Evolutionary conservation across 306 rosid species (phyloP).

Genomic region (Prunus mume): DNA sequence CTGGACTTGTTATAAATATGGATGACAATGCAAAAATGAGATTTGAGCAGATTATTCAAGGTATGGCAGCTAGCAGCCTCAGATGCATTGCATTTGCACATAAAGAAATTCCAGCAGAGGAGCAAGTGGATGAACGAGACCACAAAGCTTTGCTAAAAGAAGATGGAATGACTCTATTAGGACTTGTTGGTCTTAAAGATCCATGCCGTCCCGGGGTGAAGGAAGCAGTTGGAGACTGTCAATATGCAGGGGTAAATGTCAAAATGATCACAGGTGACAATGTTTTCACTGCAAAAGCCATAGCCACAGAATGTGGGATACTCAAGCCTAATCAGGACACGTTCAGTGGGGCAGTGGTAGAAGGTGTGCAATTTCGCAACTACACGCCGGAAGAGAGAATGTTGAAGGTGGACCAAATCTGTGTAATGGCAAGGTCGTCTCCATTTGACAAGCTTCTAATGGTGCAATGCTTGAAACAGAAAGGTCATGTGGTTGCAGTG

Average conservation of each 20-base stretch:
- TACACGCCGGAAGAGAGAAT: conserved; percentile 33
- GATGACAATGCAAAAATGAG: not conserved
- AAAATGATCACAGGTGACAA: conserved; percentile 48
- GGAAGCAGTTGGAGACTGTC: conserved; percentile 34
- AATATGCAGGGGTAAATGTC: conserved; percentile 30
- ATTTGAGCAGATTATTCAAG: conserved; percentile 33
- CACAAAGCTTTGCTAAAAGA: conserved; percentile 6
- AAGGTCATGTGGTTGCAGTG: conserved; percentile 42
- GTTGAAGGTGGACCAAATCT: conserved; percentile 29
- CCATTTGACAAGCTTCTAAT: conserved; percentile 33
- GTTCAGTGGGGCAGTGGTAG: conserved; percentile 21
- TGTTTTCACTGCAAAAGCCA: conserved; percentile 35
- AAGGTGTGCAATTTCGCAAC: conserved; percentile 36
- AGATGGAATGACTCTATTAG: conserved; percentile 23
- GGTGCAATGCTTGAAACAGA: conserved; percentile 38
- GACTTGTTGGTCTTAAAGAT: conserved; percentile 35
- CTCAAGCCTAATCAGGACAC: conserved; percentile 12
- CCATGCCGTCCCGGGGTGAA: conserved; percentile 34
- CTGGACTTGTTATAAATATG: conserved; percentile 19
- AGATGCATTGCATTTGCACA: conserved; percentile 45
- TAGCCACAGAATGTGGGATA: conserved; percentile 43
- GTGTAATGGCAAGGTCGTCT: conserved; percentile 42
- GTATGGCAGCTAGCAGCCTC: conserved; percentile 41
- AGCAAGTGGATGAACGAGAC: not conserved
- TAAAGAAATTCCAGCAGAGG: conserved; percentile 1